phyloP scores from a whole-genome alignment of 2,329 filamentous ascomycete species.

The Bipolaris zeicola region DNA sequence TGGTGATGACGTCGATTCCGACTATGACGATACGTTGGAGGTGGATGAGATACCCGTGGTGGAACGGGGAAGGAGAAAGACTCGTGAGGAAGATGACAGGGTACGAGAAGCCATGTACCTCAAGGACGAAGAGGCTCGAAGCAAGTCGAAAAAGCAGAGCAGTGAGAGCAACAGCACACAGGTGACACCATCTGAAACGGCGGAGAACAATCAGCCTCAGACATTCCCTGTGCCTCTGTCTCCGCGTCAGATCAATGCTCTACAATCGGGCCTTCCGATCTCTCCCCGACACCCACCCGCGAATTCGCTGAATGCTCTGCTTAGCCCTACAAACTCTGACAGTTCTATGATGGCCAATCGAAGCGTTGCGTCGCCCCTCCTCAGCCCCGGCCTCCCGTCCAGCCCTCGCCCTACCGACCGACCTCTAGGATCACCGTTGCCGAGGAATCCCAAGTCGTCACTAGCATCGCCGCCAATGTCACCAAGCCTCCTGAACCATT shows the following conservation, averaged over 20 bases:
- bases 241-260: slow-evolving; percentile 40
- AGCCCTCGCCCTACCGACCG: slow-evolving; percentile 67
- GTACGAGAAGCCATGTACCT: slow-evolving; percentile 72
- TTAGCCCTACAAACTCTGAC: slow-evolving; percentile 56
- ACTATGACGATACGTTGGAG: slow-evolving; percentile 80
- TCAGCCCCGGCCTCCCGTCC: slow-evolving; percentile 68
- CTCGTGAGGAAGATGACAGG: slow-evolving; percentile 84
- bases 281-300: slow-evolving; percentile 47
- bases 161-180: slow-evolving; percentile 58
- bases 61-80: slow-evolving; percentile 77
- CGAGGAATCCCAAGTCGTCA: slow-evolving; percentile 61
- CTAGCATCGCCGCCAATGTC: slow-evolving; percentile 72
- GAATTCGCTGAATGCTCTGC: slow-evolving; percentile 51
- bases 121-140: slow-evolving; percentile 72
- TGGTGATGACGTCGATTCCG: slow-evolving; percentile 73
- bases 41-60: slow-evolving; percentile 65
- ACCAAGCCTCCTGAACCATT: slow-evolving; percentile 60
- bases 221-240: slow-evolving; percentile 30
- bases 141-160: slow-evolving; percentile 73
- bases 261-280: slow-evolving; percentile 42
- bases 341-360: slow-evolving; percentile 49
- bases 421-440: slow-evolving; percentile 64
- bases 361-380: slow-evolving; percentile 52
- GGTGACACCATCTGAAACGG: slow-evolving; percentile 32
- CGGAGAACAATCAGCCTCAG: slow-evolving; percentile 24